Conservation (phyloP, 192 early-diverging fungal species). For the Backusella mclennaniae region DNA sequence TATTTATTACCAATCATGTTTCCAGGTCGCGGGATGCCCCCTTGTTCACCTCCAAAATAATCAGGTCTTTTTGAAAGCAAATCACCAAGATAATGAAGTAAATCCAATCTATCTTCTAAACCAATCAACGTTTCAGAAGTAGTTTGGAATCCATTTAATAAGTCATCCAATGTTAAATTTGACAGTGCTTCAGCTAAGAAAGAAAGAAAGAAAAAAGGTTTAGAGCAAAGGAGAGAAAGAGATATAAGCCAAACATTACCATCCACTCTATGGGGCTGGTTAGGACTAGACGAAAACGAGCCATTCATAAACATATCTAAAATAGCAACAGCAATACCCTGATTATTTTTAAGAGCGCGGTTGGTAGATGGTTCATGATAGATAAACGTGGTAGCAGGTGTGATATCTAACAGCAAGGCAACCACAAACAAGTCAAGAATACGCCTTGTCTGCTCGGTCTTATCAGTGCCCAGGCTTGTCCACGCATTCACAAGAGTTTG, state of each 20-base stretch:
- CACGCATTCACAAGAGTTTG: slow-evolving; percentile 49
- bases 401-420: slow-evolving; percentile 85
- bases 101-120: slow-evolving; percentile 66
- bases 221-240: not conserved
- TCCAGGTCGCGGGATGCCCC: slow-evolving; percentile 69
- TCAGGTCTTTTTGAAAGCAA: slow-evolving; percentile 49
- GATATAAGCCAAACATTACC: slow-evolving; percentile 35
- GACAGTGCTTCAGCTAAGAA: slow-evolving; percentile 48
- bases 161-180: slow-evolving; percentile 47
- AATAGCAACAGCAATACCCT: slow-evolving; percentile 84
- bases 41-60: slow-evolving; percentile 53
- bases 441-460: slow-evolving; percentile 61
- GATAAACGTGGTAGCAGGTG: slow-evolving; percentile 72
- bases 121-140: slow-evolving; percentile 64
- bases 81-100: slow-evolving; percentile 69
- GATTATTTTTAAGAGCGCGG: slow-evolving; percentile 58
- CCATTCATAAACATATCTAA: slow-evolving; percentile 82
- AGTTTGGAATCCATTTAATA: slow-evolving; percentile 76
- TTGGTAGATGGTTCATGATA: slow-evolving; percentile 59
- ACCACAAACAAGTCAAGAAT: slow-evolving; percentile 83
- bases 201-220: not conserved
- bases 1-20: slow-evolving; percentile 62
- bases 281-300: slow-evolving; percentile 63
- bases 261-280: slow-evolving; percentile 70
- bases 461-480: slow-evolving; percentile 36